Evolutionary conservation across 345 rosid genomes (phyloP), one percentile per base, ranked within the genome.

Genomic region (Populus nigra): DNA sequence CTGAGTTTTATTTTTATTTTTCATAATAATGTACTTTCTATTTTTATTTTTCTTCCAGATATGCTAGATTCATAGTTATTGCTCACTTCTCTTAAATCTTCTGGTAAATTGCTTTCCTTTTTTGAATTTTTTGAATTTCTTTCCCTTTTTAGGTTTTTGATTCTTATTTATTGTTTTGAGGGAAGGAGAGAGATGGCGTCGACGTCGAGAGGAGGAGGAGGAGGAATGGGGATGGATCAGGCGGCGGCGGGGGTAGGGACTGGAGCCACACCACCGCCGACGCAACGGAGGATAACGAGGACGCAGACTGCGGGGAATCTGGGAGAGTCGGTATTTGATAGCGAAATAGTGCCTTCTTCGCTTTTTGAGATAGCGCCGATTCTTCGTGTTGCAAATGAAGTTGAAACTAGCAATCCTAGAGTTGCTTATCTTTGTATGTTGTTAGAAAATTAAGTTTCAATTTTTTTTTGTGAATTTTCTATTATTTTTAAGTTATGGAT

Each of bases 351-450:
- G 80, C 99, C 99, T 1, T 96, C 99, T 23, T 90, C 99, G 3
- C 92, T 96, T 74, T 86, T 88, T 67, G 97, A 92, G 86, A 94
- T 96, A 74, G 99, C 99, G 0, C 99, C 98, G 11, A 96, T 96
- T 90, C 98, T 96, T 69, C 98, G 99, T 81, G 99, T 96, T 82
- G 99, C 99, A 72, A 96, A 96, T 90, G 99, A 96, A 80, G 98
- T 94, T 41, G 99, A 96, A 89, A 67, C 85, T 49, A 90, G 88
- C 74, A 94, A 96, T 84, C 90, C 97, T 35, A 91, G 99, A 81
- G 99, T 94, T 82, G 94, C 99, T 4, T 96, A 96, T 86, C 93
- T 96, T 41, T 96, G 99, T 96, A 89, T 61, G 23, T 57, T 5
- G 25, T 73, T 1, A 36, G 7, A 4, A 71, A 27, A 10, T 0